Evolutionary conservation across 2,329 filamentous ascomycete species (phyloP).

Genomic region (Colletotrichum viniferum): DNA sequence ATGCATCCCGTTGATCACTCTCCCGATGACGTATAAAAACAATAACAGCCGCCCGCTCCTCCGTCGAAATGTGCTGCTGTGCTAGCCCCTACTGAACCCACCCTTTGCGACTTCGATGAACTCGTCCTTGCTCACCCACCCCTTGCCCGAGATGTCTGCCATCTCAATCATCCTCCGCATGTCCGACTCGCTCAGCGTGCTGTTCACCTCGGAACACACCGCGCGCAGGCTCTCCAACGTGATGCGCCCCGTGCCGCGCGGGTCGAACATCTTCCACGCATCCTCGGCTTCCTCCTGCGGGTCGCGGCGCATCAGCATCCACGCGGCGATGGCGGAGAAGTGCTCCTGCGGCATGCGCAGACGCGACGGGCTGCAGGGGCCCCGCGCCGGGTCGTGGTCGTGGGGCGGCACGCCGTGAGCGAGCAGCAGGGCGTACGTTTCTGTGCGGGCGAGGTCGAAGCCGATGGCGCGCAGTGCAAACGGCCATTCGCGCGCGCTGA

Average conservation of each 20-base stretch:
- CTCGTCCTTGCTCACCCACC: constrained; percentile 73
- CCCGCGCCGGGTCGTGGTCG: constrained; percentile 51
- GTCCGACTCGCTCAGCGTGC: constrained; percentile 88
- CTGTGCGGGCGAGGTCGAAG: constrained; percentile 86
- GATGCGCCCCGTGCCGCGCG: constrained; percentile 89
- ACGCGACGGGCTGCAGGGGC: constrained; percentile 63
- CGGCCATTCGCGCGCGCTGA: constrained; percentile 98
- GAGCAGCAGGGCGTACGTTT: constrained; percentile 81
- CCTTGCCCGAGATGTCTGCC: constrained; percentile 93
- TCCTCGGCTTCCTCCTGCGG: constrained; percentile 89
- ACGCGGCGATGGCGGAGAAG: constrained; percentile 79
- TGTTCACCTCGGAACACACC: constrained; percentile 86
- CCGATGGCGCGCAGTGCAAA: constrained; percentile 95
- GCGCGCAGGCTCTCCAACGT: constrained; percentile 85
- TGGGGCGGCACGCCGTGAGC: constrained; percentile 77
- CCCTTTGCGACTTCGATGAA: constrained; percentile 61
- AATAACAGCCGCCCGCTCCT: not conserved
- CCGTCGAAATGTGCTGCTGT: not conserved
- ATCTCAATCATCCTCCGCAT: constrained; percentile 96
- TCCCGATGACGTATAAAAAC: not conserved
- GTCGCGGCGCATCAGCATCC: constrained; percentile 81
- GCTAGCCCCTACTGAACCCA: constrained; percentile 9
- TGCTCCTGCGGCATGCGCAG: constrained; percentile 74
- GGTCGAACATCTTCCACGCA: constrained; percentile 93
- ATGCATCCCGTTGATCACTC: not conserved